A percentile compares a stretch with the other conserved stretches of the same genome.
Conservation (phyloP, 108 stramenopile genomes). For the Bacterosira constricta region DNA sequence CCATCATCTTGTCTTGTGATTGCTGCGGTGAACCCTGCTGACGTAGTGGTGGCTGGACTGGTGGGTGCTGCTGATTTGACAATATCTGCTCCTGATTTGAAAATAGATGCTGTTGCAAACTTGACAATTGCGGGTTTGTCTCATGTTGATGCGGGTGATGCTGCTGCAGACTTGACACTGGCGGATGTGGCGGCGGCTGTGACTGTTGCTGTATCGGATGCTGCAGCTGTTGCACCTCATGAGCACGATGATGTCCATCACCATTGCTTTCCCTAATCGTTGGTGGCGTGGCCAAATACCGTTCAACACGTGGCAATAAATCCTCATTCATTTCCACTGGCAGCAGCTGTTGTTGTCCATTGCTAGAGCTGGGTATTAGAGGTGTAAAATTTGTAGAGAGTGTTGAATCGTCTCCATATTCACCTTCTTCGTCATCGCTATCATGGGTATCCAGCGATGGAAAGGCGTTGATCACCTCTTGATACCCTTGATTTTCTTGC, state of each 20-base stretch:
- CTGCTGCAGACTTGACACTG: no score
- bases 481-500: no score
- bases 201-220: neutral
- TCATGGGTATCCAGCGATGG: neutral
- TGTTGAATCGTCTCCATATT: slow-evolving; percentile 4
- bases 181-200: no score
- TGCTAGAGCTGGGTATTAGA: neutral
- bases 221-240: neutral
- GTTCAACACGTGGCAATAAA: neutral
- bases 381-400: slow-evolving; percentile 6
- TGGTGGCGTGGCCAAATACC: neutral
- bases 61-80: neutral
- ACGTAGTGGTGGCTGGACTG: neutral
- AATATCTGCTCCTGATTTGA: neutral
- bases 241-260: neutral
- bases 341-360: neutral
- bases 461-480: no score
- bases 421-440: neutral
- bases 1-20: neutral
- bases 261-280: neutral
- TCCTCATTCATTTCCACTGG: neutral
- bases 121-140: no score
- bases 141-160: no score
- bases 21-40: neutral
- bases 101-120: neutral